Base-by-base conservation (phyloP, 2,329 filamentous ascomycete species). In the Hypomyces perniciosus region DNA sequence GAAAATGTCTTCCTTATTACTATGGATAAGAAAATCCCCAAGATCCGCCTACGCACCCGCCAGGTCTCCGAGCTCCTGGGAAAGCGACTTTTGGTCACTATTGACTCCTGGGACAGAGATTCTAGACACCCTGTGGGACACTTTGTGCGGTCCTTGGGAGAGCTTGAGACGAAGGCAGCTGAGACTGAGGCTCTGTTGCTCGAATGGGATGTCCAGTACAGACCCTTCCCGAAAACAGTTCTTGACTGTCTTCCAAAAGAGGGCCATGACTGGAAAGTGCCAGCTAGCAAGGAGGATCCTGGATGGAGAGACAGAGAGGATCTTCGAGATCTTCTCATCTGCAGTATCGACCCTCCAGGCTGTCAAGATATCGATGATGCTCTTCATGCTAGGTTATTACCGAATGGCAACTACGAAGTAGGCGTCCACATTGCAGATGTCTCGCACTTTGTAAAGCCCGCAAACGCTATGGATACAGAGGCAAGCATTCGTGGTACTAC, bases 311-410 rank as follows among this genome's bases (percentile, higher is more conserved):
- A 86, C 57, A 80, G 93, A 56, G 80, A 84, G 62, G 93, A 99
- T 72, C 78, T 97, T 38, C 81, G 93, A 59, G 83, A 85, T 58
- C 80, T 96, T 9, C 77, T 95, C 40, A 89, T 99, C 56, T 99
- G 93, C 79, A 97, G 92, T 71, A 99, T 99, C 62, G 93, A 99
- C 65, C 93, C 93, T 44, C 82, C 90, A 30, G 91, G 91, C 2
- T 99, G 93, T 69, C 92, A 97, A 63, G 93, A 99, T 74, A 99
- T 99, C 52, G 93, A 99, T 62, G 95, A 99, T 69, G 93, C 93
- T 13, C 80, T 99, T 6, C 95, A 99, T 68, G 91, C 93, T 6
- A 80, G 84, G 54, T 77, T 79, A 46, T 73, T 99, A 26, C 85
- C 90, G 0, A 97, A 97, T 62, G 93, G 95, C 40, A 96, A 97